Base-by-base conservation (phyloP, 345 rosid genomes). In the Bruguiera gymnorhiza region DNA sequence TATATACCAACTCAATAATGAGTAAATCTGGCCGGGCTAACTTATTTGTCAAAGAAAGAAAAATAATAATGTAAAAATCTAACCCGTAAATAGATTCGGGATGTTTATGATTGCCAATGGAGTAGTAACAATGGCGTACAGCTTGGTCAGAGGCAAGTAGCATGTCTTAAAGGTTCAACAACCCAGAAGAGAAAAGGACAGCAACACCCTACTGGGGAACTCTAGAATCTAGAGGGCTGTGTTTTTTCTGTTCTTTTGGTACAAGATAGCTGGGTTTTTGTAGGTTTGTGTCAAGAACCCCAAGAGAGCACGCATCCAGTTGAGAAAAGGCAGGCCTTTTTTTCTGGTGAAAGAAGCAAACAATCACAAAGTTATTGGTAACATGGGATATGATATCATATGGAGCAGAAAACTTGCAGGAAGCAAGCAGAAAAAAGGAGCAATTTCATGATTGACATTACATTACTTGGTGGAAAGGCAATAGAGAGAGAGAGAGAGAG, bases 101-200 rank as follows among this genome's bases (percentile, higher is more conserved):
- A 31, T 39, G 54, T 66, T 46, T 18, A 57, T 57, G 27, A 30
- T 69, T 63, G 60, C 23, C 68, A 6, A 18, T 37, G 29, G 73
- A 70, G 54, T 60, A 65, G 54, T 60, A 65, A 73, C 68, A 79
- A 79, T 75, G 71, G 80, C 21, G 79, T 59, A 78, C 79, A 75
- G 78, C 77, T 73, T 18, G 72, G 66, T 58, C 66, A 70, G 55
- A 62, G 64, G 37, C 66, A 76, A 57, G 60, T 11, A 34, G 70
- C 31, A 3, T 60, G 72, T 60, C 20, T 53, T 19, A 60, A 70
- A 51, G 67, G 64, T 69, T 72, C 78, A 72, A 68, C 65, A 70
- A 60, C 63, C 72, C 75, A 76, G 69, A 67, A 29, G 63, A 73
- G 70, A 81, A 65, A 67, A 66, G 3, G 69, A 60, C 70, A 55